Percentiles rank a stretch among this genome's conserved stretches.
These are phyloP conservation scores for Candida buenavistaensis DNA, from an alignment of 1,139 yeast genomes.

Conservation along the genomic window DNA sequence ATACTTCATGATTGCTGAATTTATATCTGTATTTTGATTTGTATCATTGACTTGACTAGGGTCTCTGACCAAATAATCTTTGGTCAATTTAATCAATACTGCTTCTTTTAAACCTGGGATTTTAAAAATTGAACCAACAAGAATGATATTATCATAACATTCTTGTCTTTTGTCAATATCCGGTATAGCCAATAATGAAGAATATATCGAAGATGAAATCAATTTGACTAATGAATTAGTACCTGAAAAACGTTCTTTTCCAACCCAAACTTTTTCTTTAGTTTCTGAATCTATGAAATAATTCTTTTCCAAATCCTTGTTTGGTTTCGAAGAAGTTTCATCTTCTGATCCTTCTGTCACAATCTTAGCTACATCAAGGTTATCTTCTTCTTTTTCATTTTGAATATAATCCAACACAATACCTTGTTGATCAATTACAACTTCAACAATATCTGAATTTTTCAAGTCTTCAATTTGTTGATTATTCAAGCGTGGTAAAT, in stretches of 20 bases:
- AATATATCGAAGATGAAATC: slow-evolving; percentile 56
- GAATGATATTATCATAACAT: slow-evolving; percentile 80
- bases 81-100: slow-evolving; percentile 56
- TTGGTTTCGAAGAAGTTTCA: slow-evolving; percentile 37
- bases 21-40: slow-evolving; percentile 23
- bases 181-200: slow-evolving; percentile 54
- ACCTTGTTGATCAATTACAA: slow-evolving; percentile 57
- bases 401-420: slow-evolving; percentile 55
- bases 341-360: slow-evolving; percentile 56
- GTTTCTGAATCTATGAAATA: slow-evolving; percentile 57
- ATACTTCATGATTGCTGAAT: slow-evolving; percentile 44
- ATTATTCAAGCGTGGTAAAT: slow-evolving; percentile 58
- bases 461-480: slow-evolving; percentile 76
- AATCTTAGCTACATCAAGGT: slow-evolving; percentile 85
- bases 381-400: slow-evolving; percentile 61
- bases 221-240: slow-evolving; percentile 54
- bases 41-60: slow-evolving; percentile 22
- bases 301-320: slow-evolving; percentile 65
- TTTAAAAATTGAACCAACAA: slow-evolving; percentile 74
- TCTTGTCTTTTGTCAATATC: slow-evolving; percentile 77
- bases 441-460: slow-evolving; percentile 73
- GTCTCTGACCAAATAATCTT: slow-evolving; percentile 52
- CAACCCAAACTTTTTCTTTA: slow-evolving; percentile 60
- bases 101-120: slow-evolving; percentile 80
- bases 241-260: slow-evolving; percentile 88